Evolutionary conservation across 1,284 basidiomycete species (phyloP), one percentile per base, ranked within the genome.

Genomic region (Cryptococcus depauperatus): DNA sequence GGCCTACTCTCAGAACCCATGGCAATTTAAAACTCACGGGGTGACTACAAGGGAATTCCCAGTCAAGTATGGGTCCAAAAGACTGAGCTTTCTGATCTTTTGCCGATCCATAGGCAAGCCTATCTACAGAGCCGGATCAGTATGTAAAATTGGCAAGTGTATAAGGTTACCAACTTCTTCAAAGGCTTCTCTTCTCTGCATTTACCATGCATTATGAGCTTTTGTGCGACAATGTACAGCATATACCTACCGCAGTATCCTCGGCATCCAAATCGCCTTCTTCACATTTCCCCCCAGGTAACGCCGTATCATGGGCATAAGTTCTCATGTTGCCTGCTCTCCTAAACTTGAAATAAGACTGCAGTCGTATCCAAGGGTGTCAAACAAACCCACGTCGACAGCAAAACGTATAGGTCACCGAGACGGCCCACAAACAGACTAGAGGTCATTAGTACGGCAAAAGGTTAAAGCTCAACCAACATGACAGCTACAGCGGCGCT

Each of bases 281-380:
- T 23, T 90, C 87, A 16, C 81, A 76, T 59, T 82, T 86, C 0
- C 87, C 86, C 4, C 87, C 87, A 0, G 86, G 86, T 4, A 90
- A 68, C 2, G 84, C 82, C 0, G 87, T 90, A 64, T 90, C 86
- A 0, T 84, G 83, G 1, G 85, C 84, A 56, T 84, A 91, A 4
- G 81, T 77, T 34, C 80, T 74, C 58, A 90, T 69, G 1, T 77
- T 77, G 0, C 81, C 74, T 1, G 85, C 79, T 1, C 87, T 80
- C 50, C 85, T 88, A 16, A 13, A 3, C 14, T 4, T 30, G 10
- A 18, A 13, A 25, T 18, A 16, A 4, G 18, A 33, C 25, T n/a
- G 19, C 8, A 25, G 14, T 10, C 21, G 35, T 37, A 41, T 26
- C 13, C 21, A n/a, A n/a, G n/a, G n/a, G 7, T 5, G 10, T 4